phyloP scores from a whole-genome alignment of 164 flowering plant genomes.

The Chimonanthus praecox region DNA sequence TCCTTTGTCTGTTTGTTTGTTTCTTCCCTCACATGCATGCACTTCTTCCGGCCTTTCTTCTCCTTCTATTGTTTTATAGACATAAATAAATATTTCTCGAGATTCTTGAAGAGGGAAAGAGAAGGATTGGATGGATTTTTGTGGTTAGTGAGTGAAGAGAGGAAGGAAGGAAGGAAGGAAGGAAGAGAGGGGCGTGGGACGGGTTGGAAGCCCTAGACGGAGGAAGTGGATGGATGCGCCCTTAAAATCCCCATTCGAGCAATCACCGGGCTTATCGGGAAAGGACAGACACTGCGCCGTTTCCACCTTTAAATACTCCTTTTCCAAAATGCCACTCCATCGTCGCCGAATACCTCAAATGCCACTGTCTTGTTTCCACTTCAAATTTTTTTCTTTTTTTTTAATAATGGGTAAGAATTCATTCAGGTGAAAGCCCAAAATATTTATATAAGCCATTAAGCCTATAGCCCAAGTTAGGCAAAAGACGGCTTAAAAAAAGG shows the following conservation, averaged over 20 bases:
- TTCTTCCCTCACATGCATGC: not conserved
- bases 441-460: too few species aligned
- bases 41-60: not conserved
- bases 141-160: not conserved
- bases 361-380: not conserved
- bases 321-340: too few species aligned
- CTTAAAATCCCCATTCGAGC: conserved; percentile 28
- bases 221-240: conserved; percentile 12
- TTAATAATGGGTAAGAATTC: too few species aligned
- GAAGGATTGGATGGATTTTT: not conserved
- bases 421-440: too few species aligned
- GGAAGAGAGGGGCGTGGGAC: not conserved
- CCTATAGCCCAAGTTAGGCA: too few species aligned
- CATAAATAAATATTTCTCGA: not conserved
- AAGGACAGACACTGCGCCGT: conserved; percentile 52
- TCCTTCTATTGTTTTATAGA: too few species aligned
- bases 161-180: not conserved
- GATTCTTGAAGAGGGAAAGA: not conserved
- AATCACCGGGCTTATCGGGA: conserved; percentile 56
- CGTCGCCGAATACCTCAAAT: not conserved
- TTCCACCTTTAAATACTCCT: conserved; percentile 10
- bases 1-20: not conserved
- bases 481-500: too few species aligned
- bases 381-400: too few species aligned
- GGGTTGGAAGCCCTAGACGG: not conserved